A percentile compares a stretch with the other conserved stretches of the same genome.
phyloP scores from a whole-genome alignment of 352 stramenopile species.

The Aphanomyces astaci region DNA sequence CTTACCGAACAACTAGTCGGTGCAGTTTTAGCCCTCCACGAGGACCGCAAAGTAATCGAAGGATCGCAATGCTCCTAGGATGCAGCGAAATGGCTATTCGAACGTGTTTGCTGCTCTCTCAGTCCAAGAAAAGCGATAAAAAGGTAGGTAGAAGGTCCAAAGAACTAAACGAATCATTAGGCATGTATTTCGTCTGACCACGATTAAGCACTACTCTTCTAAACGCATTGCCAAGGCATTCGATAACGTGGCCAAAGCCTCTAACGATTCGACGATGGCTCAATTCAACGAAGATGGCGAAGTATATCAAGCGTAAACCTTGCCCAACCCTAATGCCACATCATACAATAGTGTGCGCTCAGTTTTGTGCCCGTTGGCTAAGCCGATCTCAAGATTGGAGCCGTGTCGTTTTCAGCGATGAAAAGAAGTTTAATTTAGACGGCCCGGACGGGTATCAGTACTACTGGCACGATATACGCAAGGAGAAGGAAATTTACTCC shows the following conservation, averaged over 20 bases:
- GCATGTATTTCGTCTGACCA: background rate
- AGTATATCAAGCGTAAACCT: no score
- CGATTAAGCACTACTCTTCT: background rate
- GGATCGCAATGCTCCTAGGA: background rate
- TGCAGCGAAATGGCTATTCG: background rate
- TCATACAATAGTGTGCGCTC: background rate
- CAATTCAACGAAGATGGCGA: background rate
- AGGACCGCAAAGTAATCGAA: background rate
- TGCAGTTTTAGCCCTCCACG: background rate
- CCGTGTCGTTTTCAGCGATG: no score
- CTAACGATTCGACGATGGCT: background rate
- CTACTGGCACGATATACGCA: conserved; percentile 25
- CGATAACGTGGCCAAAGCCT: background rate
- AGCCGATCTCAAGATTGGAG: background rate
- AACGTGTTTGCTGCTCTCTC: no score
- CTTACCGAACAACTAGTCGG: background rate
- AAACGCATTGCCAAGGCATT: background rate
- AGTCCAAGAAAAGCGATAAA: background rate
- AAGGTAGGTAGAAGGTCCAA: background rate
- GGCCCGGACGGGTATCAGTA: conserved; percentile 22
- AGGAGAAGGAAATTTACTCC: background rate
- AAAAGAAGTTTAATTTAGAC: conserved; percentile 25
- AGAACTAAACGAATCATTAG: background rate
- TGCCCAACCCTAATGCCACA: background rate
- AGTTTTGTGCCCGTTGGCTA: background rate